These are phyloP conservation scores for Tanacetum coccineum DNA, from an alignment of 129 eudicot species.

Conservation along the genomic window DNA sequence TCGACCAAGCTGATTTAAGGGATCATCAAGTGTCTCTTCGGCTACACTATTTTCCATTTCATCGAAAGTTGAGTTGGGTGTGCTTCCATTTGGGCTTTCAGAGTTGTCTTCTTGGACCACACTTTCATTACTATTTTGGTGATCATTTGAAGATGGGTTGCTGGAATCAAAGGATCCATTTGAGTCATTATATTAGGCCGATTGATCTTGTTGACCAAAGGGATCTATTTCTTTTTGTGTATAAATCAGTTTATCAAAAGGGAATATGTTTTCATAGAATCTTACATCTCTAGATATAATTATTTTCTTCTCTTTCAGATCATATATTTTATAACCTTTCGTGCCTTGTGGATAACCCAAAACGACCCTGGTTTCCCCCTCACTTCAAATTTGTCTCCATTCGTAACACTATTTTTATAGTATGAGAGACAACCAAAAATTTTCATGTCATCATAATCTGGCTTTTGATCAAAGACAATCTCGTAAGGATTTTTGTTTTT, in stretches of 20 bases:
- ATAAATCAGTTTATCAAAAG: neutral
- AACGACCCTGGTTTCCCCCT: conserved; percentile 5
- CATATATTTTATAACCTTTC: conserved; percentile 21
- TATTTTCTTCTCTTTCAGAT: neutral
- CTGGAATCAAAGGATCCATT: neutral
- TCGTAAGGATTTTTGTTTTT: neutral
- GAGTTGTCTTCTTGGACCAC: neutral
- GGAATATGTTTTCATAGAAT: conserved; percentile 1
- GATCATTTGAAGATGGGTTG: neutral
- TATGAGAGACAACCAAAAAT: conserved; percentile 19
- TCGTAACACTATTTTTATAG: neutral
- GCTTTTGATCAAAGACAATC: neutral
- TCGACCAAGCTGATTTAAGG: neutral
- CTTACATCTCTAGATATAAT: conserved; percentile 11
- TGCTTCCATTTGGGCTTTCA: neutral
- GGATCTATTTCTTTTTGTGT: neutral
- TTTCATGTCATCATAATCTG: neutral
- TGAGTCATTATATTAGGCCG: neutral
- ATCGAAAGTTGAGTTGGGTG: neutral
- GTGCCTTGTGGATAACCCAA: conserved; percentile 19
- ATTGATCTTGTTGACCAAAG: neutral
- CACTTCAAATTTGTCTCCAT: conserved; percentile 1
- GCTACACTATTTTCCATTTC: neutral
- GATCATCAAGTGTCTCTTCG: too few species aligned
- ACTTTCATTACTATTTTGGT: neutral